A percentile compares a stretch with the other conserved stretches of the same genome.
These are phyloP conservation scores for Piper betle DNA, from an alignment of 164 flowering plant species.

Conservation along the genomic window DNA sequence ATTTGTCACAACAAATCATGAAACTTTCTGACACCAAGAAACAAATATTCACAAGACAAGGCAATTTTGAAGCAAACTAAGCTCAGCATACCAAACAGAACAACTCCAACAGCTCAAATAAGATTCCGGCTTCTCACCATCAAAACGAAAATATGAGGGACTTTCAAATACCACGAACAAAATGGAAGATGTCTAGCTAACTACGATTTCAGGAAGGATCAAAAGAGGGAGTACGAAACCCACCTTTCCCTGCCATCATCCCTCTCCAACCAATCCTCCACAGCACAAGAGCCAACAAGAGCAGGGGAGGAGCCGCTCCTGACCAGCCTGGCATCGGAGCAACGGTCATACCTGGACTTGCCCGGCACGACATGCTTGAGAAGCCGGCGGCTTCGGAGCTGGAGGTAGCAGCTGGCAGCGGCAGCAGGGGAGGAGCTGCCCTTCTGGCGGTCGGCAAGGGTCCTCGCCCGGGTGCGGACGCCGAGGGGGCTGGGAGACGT, in stretches of 20 bases:
- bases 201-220: no score
- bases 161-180: no score
- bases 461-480: constrained; percentile 68
- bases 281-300: constrained; percentile 14
- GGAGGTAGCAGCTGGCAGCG: constrained; percentile 35
- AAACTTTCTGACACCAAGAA: background rate
- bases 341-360: constrained; percentile 5
- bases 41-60: background rate
- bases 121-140: no score
- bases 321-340: constrained; percentile 10
- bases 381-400: constrained; percentile 70
- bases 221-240: constrained; percentile 1
- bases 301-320: constrained; percentile 4
- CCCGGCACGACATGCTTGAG: constrained; percentile 26
- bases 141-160: no score
- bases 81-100: no score
- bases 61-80: no score
- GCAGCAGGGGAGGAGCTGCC: background rate
- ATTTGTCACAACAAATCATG: background rate
- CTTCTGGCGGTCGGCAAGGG: constrained; percentile 63
- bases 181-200: no score
- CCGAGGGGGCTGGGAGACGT: constrained; percentile 44
- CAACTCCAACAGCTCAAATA: no score
- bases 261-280: constrained; percentile 20
- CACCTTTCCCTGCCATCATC: constrained; percentile 58